Percentiles rank a stretch among this genome's conserved stretches.
Conservation (phyloP, 306 rosid species). For the Prunus mume region DNA sequence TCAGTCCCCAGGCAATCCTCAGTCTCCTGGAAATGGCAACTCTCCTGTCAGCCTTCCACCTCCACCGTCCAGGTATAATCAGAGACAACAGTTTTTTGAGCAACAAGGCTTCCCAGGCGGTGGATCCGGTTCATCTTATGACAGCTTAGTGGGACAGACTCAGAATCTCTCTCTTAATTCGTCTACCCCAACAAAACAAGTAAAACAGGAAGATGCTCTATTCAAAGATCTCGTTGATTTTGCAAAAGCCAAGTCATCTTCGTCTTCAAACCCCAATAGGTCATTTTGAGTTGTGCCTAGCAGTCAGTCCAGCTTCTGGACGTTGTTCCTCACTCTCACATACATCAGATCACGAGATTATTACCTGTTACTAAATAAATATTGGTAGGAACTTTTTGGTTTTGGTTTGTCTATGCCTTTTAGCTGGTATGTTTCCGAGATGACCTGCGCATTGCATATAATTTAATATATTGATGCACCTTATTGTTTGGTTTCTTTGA, state of each 20-base stretch:
- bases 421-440: slow-evolving; percentile 27
- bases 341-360: slow-evolving; percentile 36
- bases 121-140: slow-evolving; percentile 62
- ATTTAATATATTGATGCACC: slow-evolving; percentile 38
- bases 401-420: slow-evolving; percentile 35
- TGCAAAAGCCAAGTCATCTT: slow-evolving; percentile 80
- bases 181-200: slow-evolving; percentile 54
- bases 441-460: slow-evolving; percentile 40
- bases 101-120: slow-evolving; percentile 31
- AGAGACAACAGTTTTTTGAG: slow-evolving; percentile 80
- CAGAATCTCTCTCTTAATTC: slow-evolving; percentile 69
- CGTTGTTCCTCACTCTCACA: slow-evolving; percentile 23
- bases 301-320: slow-evolving; percentile 39
- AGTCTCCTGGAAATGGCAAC: slow-evolving; percentile 19
- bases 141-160: slow-evolving; percentile 71
- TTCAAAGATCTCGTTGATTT: slow-evolving; percentile 86
- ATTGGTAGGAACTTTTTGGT: slow-evolving; percentile 39
- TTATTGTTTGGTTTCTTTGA: slow-evolving; percentile 6
- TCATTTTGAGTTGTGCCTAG: slow-evolving; percentile 47
- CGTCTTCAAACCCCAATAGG: slow-evolving; percentile 67
- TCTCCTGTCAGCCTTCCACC: slow-evolving; percentile 61
- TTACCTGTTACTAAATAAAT: slow-evolving; percentile 36
- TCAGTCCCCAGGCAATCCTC: slow-evolving; percentile 32
- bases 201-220: slow-evolving; percentile 73
- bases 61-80: slow-evolving; percentile 70